These are phyloP conservation scores for Kluyveromyces siamensis DNA, from an alignment of 805 yeast genomes.

Conservation along the genomic window DNA sequence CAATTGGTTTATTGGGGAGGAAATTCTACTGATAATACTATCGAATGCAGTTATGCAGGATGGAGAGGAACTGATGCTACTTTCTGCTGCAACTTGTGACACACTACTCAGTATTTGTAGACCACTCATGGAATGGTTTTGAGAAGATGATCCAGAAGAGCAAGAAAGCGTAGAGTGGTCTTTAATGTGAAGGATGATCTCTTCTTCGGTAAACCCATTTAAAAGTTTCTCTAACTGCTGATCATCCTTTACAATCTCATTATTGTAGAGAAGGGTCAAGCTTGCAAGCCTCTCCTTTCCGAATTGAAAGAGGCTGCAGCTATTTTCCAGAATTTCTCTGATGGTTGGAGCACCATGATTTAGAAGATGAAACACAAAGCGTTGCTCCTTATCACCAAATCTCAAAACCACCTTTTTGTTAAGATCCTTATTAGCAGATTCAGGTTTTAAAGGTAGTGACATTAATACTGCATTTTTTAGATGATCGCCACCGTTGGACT, in stretches of 20 bases:
- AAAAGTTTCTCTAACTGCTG: slow-evolving; percentile 40
- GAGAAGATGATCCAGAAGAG: slow-evolving; percentile 2
- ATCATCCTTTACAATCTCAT: slow-evolving; percentile 33
- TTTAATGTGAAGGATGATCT: slow-evolving; percentile 35
- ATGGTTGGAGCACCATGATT: slow-evolving; percentile 75
- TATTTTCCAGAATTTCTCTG: slow-evolving; percentile 70
- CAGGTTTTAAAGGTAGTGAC: slow-evolving; percentile 28
- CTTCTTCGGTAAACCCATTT: slow-evolving; percentile 24
- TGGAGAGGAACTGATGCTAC: not conserved
- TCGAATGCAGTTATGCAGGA: slow-evolving; percentile 12
- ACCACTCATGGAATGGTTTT: slow-evolving; percentile 11
- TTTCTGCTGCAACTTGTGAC: slow-evolving; percentile 8
- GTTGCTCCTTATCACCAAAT: slow-evolving; percentile 46
- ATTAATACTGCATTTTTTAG: slow-evolving; percentile 14
- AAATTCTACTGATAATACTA: slow-evolving; percentile 14
- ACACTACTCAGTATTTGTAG: slow-evolving; percentile 24
- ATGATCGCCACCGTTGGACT: slow-evolving; percentile 2
- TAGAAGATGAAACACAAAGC: slow-evolving; percentile 54
- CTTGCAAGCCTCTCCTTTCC: slow-evolving; percentile 4
- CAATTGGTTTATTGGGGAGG: slow-evolving; percentile 5
- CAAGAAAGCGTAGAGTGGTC: slow-evolving; percentile 6
- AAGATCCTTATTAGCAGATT: slow-evolving; percentile 28
- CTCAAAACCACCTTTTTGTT: slow-evolving; percentile 36
- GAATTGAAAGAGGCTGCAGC: slow-evolving; percentile 61
- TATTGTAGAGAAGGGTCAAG: slow-evolving; percentile 15